Base-by-base conservation (phyloP, 2,329 filamentous ascomycete species). In the Monosporascus cannonballus region DNA sequence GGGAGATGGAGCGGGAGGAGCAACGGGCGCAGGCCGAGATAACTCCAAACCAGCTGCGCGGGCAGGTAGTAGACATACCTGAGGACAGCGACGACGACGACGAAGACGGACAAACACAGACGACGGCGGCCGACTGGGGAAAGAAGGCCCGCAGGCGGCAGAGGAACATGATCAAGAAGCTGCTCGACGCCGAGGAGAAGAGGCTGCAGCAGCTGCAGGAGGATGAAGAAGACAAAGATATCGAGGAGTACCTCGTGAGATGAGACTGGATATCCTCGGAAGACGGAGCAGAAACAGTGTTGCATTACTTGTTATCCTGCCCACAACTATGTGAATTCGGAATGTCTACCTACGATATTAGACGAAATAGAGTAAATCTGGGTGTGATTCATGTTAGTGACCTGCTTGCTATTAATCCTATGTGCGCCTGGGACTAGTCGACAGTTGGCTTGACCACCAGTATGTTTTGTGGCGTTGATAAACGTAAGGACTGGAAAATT, bases 151-250 rank as follows among this genome's bases (percentile, higher is more conserved):
- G 85, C 58, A 79, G 82, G 67, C 79, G 86, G 61, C 86, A 90
- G 73, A 79, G 85, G 64, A 78, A 80, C 59, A 77, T 87, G 68
- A 73, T 88, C 55, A 84, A 83, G 75, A 79, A 83, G 64, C 66
- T 87, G 63, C 69, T 89, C 56, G 83, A 84, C 61, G 79, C 76
- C 47, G 76, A 83, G 59, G 85, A 88, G 71, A 75, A 81, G 71
- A 69, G 71, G 63, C 69, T 81, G 60, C 73, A 78, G 59, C 77
- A 82, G 61, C 67, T 73, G 48, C 69, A 73, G 54, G 83, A 85
- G 60, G 81, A 85, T 54, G 78, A 88, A 59, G 83, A 86, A 55
- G 86, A 90, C 67, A 86, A 87, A 71, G 86, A 91, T 67, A 86
- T 92, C 60, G 80, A 84, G 65, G 85, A 91, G 69, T 83, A 86